Conservation (phyloP, 352 stramenopile species). For the Phytophthora pluvialis region DNA sequence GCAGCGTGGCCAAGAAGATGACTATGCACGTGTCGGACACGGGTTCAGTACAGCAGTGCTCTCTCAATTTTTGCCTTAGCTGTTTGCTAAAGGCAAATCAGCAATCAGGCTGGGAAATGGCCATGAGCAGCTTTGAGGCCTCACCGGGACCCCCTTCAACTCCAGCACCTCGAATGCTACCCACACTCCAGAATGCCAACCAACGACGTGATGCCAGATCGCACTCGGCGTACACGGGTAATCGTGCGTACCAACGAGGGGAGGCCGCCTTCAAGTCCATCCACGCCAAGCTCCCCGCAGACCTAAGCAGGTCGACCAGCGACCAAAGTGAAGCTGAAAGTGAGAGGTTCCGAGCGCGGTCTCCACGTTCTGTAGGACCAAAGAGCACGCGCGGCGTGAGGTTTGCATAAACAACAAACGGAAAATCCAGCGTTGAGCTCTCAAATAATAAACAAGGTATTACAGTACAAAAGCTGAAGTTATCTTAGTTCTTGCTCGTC, state of each 20-base stretch:
- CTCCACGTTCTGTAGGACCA: slow-evolving; percentile 8
- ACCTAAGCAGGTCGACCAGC: slow-evolving; percentile 5
- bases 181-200: neutral
- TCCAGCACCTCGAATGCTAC: neutral
- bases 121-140: slow-evolving; percentile 11
- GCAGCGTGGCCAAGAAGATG: slow-evolving; percentile 62
- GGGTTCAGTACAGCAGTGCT: slow-evolving; percentile 35
- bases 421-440: neutral
- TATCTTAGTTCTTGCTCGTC: neutral
- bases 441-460: neutral
- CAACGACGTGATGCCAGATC: slow-evolving; percentile 9
- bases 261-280: slow-evolving; percentile 1
- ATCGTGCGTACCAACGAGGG: neutral
- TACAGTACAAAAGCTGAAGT: too few species aligned
- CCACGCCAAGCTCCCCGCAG: neutral
- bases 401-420: neutral
- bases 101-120: slow-evolving; percentile 48
- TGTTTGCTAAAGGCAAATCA: slow-evolving; percentile 61
- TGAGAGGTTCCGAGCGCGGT: slow-evolving; percentile 1
- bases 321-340: neutral
- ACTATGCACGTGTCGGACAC: slow-evolving; percentile 50
- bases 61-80: slow-evolving; percentile 53
- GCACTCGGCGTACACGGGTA: slow-evolving; percentile 15
- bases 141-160: slow-evolving; percentile 2
- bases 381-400: slow-evolving; percentile 16